These are phyloP conservation scores for Domatiomyces globalis DNA, from an alignment of 2,329 filamentous ascomycete genomes.

Conservation along the genomic window DNA sequence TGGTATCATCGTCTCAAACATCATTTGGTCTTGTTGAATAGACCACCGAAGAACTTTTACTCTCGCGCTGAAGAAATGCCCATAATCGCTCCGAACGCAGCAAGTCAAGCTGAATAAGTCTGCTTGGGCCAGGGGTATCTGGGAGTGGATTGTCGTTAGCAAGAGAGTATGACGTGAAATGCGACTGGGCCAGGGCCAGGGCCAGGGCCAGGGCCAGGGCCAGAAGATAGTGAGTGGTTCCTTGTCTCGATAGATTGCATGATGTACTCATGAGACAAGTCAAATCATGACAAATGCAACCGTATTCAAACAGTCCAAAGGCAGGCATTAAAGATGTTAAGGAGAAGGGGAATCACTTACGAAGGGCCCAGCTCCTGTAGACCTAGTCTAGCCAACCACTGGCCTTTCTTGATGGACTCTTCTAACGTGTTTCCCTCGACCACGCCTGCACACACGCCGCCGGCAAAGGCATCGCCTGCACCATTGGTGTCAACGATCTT, in stretches of 20 bases:
- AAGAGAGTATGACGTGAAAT: not conserved
- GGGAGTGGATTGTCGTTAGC: conserved; percentile 10
- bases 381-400: conserved; percentile 89
- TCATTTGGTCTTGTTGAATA: conserved; percentile 17
- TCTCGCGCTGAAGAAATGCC: not conserved
- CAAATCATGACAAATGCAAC: not conserved
- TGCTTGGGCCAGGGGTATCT: conserved; percentile 77
- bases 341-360: conserved; percentile 44
- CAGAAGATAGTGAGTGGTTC: not conserved
- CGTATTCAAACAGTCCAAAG: not conserved
- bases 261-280: not conserved
- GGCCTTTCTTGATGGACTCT: conserved; percentile 73
- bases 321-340: not conserved
- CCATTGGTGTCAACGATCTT: conserved; percentile 94
- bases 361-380: conserved; percentile 87
- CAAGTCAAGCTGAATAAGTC: conserved; percentile 43
- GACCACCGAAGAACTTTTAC: conserved; percentile 7
- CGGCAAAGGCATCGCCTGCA: conserved; percentile 91
- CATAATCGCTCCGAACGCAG: not conserved
- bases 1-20: conserved; percentile 10
- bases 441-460: conserved; percentile 80
- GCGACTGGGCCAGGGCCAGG: not conserved
- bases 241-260: not conserved
- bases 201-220: not conserved
- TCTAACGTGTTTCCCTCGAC: conserved; percentile 70